Conservation (phyloP, 345 rosid species). For the Bretschneidera sinensis region DNA sequence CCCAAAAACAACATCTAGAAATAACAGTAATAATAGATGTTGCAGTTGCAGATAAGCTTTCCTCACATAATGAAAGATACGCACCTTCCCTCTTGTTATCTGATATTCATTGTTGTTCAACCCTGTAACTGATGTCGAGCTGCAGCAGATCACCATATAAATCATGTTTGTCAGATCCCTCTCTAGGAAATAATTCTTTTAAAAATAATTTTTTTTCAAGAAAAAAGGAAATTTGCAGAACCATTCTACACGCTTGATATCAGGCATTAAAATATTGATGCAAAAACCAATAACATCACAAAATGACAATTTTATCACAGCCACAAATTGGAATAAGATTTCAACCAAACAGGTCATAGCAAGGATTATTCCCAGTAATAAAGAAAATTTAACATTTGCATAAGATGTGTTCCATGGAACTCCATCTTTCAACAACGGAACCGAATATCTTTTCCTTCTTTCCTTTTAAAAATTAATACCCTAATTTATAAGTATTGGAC, state of each 20-base stretch:
- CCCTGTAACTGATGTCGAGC: slow-evolving; percentile 75
- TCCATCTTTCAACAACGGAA: background rate
- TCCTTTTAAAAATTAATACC: background rate
- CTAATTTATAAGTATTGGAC: background rate
- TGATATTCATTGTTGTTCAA: slow-evolving; percentile 96
- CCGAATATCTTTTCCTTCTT: too few species aligned
- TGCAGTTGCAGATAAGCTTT: background rate
- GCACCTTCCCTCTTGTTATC: slow-evolving; percentile 98
- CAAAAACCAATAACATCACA: background rate
- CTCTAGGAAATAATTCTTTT: background rate
- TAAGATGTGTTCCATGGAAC: too few species aligned
- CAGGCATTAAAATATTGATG: background rate
- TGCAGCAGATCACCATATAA: slow-evolving; percentile 32
- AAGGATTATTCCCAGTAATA: too few species aligned
- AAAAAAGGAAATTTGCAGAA: background rate
- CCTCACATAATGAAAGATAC: background rate
- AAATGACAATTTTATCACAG: background rate
- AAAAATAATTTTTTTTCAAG: too few species aligned
- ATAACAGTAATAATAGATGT: too few species aligned
- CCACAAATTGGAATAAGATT: background rate
- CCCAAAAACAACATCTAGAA: too few species aligned
- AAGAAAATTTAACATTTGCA: too few species aligned
- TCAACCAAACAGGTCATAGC: background rate
- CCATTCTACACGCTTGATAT: background rate
- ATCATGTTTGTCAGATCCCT: slow-evolving; percentile 1